Evolutionary conservation across 2,329 filamentous ascomycete species (phyloP), one percentile per base, ranked within the genome.

Genomic region (Stachybotrys elegans): DNA sequence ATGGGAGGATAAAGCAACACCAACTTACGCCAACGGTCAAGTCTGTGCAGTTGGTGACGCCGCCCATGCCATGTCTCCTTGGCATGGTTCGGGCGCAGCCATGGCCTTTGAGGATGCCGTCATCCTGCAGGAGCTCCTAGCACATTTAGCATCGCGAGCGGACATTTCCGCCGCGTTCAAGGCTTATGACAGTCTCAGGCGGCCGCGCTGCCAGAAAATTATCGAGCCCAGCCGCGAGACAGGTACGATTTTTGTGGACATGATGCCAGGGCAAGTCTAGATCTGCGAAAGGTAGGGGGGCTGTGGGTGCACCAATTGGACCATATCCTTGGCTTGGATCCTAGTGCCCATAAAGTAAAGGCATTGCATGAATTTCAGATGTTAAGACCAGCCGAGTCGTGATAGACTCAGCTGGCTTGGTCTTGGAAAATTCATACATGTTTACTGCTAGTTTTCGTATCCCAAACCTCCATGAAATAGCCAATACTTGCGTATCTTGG

Each of bases 101-200:
- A 52, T 55, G 54, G 52, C 54, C 1, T 48, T 59, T 3, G 56
- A 59, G 16, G 57, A 57, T 14, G 49, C 48, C 3, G 49, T 51
- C 13, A 40, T 58, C 3, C 49, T 59, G 5, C 27, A 19, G 5
- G 27, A 19, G 7, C 42, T 43, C 21, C 32, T 43, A 11, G 42
- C 19, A 16, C 31, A n/a, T 12, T 37, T 22, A 21, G 12, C 9
- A 16, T 25, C 42, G 3, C 42, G 12, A 7, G 31, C 20, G 9
- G 42, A 43, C n/a, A 22, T 22, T 5, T 5, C 21, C 23, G 16
- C 25, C 6, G 42, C 42, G 5, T 22, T 43, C 31, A 34, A 22
- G 12, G 42, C 27, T 5, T 43, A 43, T 21, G 42, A 43, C 17
- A 6, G 27, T 13, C 19, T 43, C n/a, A 19, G 42, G 12, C 42